phyloP scores from a whole-genome alignment of 2,329 filamentous ascomycete species.

The Sporothrix inflata region DNA sequence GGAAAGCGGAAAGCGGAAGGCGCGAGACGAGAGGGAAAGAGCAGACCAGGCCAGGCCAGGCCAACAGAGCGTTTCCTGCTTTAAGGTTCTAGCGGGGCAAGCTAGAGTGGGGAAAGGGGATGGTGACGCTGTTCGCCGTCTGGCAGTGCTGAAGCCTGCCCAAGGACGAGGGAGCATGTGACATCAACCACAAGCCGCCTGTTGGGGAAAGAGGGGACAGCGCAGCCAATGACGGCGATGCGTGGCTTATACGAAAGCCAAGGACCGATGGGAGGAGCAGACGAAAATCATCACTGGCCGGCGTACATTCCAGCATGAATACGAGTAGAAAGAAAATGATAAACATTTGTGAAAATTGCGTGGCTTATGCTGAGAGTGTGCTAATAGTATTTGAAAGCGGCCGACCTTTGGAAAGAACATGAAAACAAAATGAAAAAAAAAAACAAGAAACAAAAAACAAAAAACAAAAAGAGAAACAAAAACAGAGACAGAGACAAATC shows the following conservation, averaged over 20 bases:
- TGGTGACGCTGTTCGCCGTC: constrained; percentile 21
- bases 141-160: not conserved
- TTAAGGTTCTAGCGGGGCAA: constrained; percentile 32
- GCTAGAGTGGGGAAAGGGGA: constrained; percentile 27
- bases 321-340: not conserved
- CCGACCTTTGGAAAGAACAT: too few relatives aligned
- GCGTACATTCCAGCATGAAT: not conserved
- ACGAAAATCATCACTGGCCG: not conserved
- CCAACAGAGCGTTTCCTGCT: constrained; percentile 17
- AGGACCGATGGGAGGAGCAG: not conserved
- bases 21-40: not conserved
- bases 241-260: constrained; percentile 18
- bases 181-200: constrained; percentile 16
- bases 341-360: not conserved
- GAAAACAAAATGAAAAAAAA: not conserved
- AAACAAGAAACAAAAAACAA: not conserved
- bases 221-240: not conserved
- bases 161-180: constrained; percentile 15
- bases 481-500: not conserved
- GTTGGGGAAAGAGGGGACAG: constrained; percentile 7
- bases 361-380: not conserved
- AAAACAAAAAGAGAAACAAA: not conserved
- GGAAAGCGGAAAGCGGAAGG: constrained; percentile 21
- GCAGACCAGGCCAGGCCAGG: not conserved
- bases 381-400: not conserved